Conservation (phyloP, 495 filamentous ascomycete genomes). For the Daldinia caldariorum region DNA sequence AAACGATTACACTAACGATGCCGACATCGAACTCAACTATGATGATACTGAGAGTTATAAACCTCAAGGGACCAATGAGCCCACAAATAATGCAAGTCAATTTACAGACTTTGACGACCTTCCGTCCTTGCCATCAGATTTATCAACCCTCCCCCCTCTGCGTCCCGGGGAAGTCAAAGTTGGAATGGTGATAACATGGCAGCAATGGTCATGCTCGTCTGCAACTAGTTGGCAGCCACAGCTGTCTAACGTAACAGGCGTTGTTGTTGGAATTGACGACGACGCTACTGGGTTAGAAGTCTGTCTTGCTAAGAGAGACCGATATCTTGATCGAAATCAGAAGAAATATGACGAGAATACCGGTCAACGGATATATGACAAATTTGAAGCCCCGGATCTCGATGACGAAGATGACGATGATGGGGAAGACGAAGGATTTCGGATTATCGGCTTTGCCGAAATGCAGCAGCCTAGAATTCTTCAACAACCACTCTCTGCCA, state of each 20-base stretch:
- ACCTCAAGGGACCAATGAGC: constrained; percentile 40
- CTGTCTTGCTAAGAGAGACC: constrained; percentile 75
- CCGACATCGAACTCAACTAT: constrained; percentile 61
- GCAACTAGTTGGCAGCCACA: constrained; percentile 81
- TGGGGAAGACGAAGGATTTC: constrained; percentile 52
- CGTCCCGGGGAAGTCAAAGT: constrained; percentile 60
- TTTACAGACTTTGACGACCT: constrained; percentile 65
- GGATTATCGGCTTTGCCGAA: constrained; percentile 50
- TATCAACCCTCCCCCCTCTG: constrained; percentile 64
- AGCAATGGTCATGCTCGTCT: constrained; percentile 75
- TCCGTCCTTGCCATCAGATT: constrained; percentile 72
- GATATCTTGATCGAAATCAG: constrained; percentile 59
- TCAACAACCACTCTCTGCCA: constrained; percentile 38
- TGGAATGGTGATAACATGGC: constrained; percentile 83
- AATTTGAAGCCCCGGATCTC: constrained; percentile 56
- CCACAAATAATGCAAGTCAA: constrained; percentile 46
- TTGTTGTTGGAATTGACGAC: constrained; percentile 63
- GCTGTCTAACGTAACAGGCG: constrained; percentile 72
- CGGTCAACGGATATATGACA: constrained; percentile 58
- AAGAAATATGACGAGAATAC: constrained; percentile 56
- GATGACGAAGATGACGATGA: constrained; percentile 51
- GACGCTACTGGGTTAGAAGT: constrained; percentile 61
- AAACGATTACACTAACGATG: constrained; percentile 41
- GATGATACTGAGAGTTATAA: constrained; percentile 54
- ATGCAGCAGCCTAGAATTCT: constrained; percentile 59